Conservation (phyloP, 805 yeast genomes). For the Wickerhamomyces canadensis region DNA sequence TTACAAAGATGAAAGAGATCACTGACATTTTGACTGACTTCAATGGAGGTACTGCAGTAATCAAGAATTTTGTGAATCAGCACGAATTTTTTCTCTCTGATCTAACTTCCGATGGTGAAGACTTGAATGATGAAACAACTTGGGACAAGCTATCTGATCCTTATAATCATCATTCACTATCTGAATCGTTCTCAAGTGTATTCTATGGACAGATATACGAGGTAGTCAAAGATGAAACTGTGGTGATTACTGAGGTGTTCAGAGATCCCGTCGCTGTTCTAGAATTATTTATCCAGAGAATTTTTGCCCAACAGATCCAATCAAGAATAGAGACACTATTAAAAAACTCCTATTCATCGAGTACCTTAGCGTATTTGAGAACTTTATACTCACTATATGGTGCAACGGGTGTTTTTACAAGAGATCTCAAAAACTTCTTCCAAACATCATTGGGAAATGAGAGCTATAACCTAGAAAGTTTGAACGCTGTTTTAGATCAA, state of each 20-base stretch:
- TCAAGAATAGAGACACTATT: constrained; percentile 52
- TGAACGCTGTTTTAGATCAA: constrained; percentile 57
- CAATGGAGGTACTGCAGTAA: constrained; percentile 81
- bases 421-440: constrained; percentile 59
- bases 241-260: constrained; percentile 69
- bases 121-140: constrained; percentile 37
- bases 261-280: constrained; percentile 61
- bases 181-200: constrained; percentile 46
- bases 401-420: constrained; percentile 53
- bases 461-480: constrained; percentile 32
- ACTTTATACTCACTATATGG: constrained; percentile 63
- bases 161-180: constrained; percentile 37
- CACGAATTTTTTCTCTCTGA: constrained; percentile 57
- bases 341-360: constrained; percentile 54
- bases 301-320: constrained; percentile 67
- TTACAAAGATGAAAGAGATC: constrained; percentile 65
- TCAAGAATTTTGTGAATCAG: constrained; percentile 75
- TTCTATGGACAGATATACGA: constrained; percentile 52
- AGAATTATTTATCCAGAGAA: constrained; percentile 63
- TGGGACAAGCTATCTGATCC: constrained; percentile 66
- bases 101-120: constrained; percentile 19
- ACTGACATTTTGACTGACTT: constrained; percentile 72
- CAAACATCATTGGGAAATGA: constrained; percentile 35
- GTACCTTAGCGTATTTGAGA: constrained; percentile 71
- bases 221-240: constrained; percentile 66